Conservation (phyloP, 345 rosid species). For the Clausena lansium region DNA sequence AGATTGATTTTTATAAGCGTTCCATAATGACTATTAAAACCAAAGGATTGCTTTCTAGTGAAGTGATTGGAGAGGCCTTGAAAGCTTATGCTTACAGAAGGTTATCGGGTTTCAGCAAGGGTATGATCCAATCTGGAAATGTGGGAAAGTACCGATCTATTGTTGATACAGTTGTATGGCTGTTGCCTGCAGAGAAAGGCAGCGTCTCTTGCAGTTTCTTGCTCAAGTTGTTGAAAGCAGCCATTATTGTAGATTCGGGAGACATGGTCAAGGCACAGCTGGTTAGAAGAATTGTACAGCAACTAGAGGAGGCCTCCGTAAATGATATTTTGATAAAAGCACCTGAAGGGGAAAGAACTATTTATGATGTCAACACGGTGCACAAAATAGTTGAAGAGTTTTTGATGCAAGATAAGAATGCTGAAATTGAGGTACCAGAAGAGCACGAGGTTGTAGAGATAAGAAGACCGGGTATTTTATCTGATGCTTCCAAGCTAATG, state of each 20-base stretch:
- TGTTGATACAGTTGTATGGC: conserved; percentile 56
- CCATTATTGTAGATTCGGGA: conserved; percentile 51
- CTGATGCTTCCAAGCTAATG: conserved; percentile 84
- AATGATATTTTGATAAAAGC: conserved; percentile 61
- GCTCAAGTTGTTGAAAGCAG: conserved; percentile 76
- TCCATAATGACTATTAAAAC: conserved; percentile 48
- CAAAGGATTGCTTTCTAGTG: conserved; percentile 42
- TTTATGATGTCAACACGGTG: conserved; percentile 64
- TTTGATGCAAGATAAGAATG: conserved; percentile 48
- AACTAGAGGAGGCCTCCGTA: conserved; percentile 74
- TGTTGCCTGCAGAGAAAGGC: conserved; percentile 67
- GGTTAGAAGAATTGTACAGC: conserved; percentile 59
- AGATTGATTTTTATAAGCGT: conserved; percentile 59
- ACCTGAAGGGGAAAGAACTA: conserved; percentile 44
- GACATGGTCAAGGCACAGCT: conserved; percentile 46
- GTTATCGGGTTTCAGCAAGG: conserved; percentile 64
- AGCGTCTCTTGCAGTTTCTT: conserved; percentile 74
- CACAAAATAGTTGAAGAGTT: conserved; percentile 59
- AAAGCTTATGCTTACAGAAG: conserved; percentile 80
- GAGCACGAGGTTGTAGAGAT: conserved; percentile 41
- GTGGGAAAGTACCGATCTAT: conserved; percentile 43
- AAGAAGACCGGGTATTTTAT: conserved; percentile 52
- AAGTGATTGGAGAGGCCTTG: conserved; percentile 83
- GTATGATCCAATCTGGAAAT: conserved; percentile 51
- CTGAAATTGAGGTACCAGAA: conserved; percentile 41